phyloP scores from a whole-genome alignment of 495 filamentous ascomycete species.

The Hypoxylon fragiforme region DNA sequence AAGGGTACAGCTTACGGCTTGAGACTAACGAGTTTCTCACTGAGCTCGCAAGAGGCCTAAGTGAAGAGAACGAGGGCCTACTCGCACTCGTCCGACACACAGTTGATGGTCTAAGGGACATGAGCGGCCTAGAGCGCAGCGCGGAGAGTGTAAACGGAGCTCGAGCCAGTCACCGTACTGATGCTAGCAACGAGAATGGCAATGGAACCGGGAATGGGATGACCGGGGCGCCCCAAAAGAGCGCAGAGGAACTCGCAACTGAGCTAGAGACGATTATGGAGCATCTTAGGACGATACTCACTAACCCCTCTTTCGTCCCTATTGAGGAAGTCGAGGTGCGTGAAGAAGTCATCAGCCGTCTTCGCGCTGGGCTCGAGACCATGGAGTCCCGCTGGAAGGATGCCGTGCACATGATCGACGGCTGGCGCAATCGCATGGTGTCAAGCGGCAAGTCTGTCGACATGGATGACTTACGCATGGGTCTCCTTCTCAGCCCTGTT shows the following conservation, averaged over 20 bases:
- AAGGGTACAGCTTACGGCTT: constrained; percentile 72
- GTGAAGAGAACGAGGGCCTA: constrained; percentile 90
- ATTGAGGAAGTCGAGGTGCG: constrained; percentile 90
- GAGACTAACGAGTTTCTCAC: constrained; percentile 95
- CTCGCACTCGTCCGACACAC: constrained; percentile 73
- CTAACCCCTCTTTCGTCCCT: constrained; percentile 93
- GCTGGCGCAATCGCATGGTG: constrained; percentile 84
- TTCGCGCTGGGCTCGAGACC: constrained; percentile 84
- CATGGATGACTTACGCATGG: constrained; percentile 79
- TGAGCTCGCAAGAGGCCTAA: constrained; percentile 80
- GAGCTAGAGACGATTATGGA: constrained; percentile 76
- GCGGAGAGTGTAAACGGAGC: constrained; percentile 32
- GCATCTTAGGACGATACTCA: constrained; percentile 79
- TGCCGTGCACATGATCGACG: constrained; percentile 85
- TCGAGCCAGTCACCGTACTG: constrained; percentile 37
- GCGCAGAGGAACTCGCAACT: constrained; percentile 65
- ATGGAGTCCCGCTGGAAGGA: constrained; percentile 92
- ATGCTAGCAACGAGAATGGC: constrained; percentile 35
- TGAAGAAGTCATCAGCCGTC: constrained; percentile 82
- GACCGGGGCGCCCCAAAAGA: constrained; percentile 58
- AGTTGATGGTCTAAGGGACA: constrained; percentile 69
- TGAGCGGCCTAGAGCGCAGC: constrained; percentile 71
- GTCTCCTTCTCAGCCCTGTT: constrained; percentile 68
- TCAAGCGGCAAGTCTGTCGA: constrained; percentile 78
- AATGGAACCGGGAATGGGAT: constrained; percentile 43